Conservation (phyloP, 768 basidiomycete species). For the Hypholoma fasciculare region DNA sequence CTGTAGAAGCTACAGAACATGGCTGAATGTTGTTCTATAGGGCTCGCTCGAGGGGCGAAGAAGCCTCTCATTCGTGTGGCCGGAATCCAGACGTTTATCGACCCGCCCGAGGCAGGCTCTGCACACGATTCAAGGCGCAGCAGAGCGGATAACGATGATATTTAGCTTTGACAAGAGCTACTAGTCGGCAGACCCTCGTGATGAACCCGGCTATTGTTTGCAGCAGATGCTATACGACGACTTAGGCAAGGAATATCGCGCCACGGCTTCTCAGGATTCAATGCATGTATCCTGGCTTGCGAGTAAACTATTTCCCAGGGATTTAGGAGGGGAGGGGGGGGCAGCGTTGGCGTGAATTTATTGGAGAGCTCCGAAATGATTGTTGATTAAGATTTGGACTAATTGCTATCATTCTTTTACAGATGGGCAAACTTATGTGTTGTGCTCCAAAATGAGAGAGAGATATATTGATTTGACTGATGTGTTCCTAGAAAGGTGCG, state of each 20-base stretch:
- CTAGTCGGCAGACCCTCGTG: conserved; percentile 90
- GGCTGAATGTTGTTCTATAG: conserved; percentile 37
- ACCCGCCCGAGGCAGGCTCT: conserved; percentile 82
- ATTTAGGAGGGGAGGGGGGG: not conserved
- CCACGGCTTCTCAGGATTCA: conserved; percentile 95
- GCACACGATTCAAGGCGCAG: conserved; percentile 69
- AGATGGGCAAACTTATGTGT: conserved; percentile 87
- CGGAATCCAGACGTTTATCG: conserved; percentile 89
- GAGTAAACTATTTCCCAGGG: conserved; percentile 39
- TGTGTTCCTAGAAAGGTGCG: conserved; percentile 66
- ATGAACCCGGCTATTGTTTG: conserved; percentile 89
- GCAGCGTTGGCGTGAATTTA: too few relatives aligned
- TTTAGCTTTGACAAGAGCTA: conserved; percentile 99
- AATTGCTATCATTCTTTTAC: conserved; percentile 10
- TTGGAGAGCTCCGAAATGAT: not conserved
- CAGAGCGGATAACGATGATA: conserved; percentile 84
- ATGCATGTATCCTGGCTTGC: conserved; percentile 99
- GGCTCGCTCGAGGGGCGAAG: conserved; percentile 92
- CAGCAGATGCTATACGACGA: conserved; percentile 96
- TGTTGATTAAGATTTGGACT: not conserved
- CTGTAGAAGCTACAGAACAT: not conserved
- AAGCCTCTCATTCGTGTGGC: conserved; percentile 93
- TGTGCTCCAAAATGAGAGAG: not conserved
- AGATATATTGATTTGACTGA: conserved; percentile 3
- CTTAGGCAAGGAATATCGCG: conserved; percentile 88